Evolutionary conservation across 179 eudicot species (phyloP).

Genomic region (Silene vulgaris): DNA sequence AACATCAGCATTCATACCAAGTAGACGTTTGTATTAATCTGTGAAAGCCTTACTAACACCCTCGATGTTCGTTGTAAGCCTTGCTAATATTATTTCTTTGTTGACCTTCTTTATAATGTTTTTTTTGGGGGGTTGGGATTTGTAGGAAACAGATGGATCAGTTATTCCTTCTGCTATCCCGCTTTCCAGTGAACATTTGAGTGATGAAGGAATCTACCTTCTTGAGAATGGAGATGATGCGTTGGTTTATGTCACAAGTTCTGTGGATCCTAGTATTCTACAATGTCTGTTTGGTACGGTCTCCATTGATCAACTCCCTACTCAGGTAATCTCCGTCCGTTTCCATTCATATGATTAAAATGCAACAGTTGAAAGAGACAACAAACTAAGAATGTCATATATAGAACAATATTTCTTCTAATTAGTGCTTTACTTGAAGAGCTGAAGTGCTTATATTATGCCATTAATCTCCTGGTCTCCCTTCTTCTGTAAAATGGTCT

Average conservation of each 20-base stretch:
- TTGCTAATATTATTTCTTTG: too few species aligned
- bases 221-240: conserved; percentile 93
- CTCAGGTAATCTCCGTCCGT: conserved; percentile 50
- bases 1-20: too few species aligned
- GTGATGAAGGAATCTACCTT: conserved; percentile 77
- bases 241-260: conserved; percentile 61
- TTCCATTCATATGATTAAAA: not conserved
- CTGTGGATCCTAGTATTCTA: conserved; percentile 53
- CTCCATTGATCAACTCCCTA: conserved; percentile 62
- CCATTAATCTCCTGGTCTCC: not conserved
- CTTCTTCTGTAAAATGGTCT: too few species aligned
- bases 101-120: not conserved
- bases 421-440: not conserved
- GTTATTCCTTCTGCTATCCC: conserved; percentile 62
- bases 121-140: conserved; percentile 10
- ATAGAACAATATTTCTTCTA: not conserved
- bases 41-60: too few species aligned
- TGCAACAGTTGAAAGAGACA: not conserved
- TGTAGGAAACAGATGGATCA: conserved; percentile 59
- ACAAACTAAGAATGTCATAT: not conserved
- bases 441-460: not conserved
- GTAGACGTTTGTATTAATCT: too few species aligned
- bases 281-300: conserved; percentile 60
- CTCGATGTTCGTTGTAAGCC: too few species aligned
- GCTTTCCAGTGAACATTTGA: conserved; percentile 81